phyloP scores from a whole-genome alignment of 1,284 basidiomycete genomes.

The Microbotryum scabiosae region DNA sequence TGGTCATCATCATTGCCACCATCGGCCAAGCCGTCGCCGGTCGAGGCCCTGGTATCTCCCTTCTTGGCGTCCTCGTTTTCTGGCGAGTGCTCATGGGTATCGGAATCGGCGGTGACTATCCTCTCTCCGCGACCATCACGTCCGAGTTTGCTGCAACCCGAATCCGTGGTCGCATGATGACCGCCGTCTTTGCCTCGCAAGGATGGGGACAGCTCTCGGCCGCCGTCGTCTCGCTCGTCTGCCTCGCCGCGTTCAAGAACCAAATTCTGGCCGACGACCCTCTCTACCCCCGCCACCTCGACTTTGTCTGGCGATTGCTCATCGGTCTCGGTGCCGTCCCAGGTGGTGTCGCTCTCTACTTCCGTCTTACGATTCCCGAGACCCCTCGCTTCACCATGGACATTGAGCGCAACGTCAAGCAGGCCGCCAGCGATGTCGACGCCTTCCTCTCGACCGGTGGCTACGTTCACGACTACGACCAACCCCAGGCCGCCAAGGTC shows the following conservation, averaged over 20 bases:
- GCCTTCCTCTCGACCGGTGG: slow-evolving; percentile 54
- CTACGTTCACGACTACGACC: slow-evolving; percentile 51
- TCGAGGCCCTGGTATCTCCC: slow-evolving; percentile 51
- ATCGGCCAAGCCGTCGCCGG: slow-evolving; percentile 49
- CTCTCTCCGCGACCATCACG: slow-evolving; percentile 53
- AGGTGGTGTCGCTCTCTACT: slow-evolving; percentile 59
- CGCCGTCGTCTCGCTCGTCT: slow-evolving; percentile 59
- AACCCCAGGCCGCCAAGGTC: slow-evolving; percentile 48
- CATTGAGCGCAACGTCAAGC: slow-evolving; percentile 70
- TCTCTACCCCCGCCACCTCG: slow-evolving; percentile 37
- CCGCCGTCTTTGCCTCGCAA: slow-evolving; percentile 49
- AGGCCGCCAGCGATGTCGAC: slow-evolving; percentile 59
- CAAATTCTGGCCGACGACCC: slow-evolving; percentile 48
- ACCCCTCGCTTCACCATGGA: slow-evolving; percentile 81
- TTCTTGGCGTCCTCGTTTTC: slow-evolving; percentile 63
- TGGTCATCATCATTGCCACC: slow-evolving; percentile 50
- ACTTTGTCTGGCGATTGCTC: slow-evolving; percentile 47
- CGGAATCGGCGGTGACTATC: slow-evolving; percentile 70
- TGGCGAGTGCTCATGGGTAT: slow-evolving; percentile 54
- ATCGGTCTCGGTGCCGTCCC: slow-evolving; percentile 59
- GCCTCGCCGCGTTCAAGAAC: slow-evolving; percentile 60
- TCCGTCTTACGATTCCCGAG: slow-evolving; percentile 64
- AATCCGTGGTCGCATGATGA: slow-evolving; percentile 62
- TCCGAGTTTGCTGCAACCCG: slow-evolving; percentile 65
- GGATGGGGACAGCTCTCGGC: slow-evolving; percentile 52